These are phyloP conservation scores for Pythium sp. DNA, from an alignment of 352 stramenopile genomes.

Conservation along the genomic window DNA sequence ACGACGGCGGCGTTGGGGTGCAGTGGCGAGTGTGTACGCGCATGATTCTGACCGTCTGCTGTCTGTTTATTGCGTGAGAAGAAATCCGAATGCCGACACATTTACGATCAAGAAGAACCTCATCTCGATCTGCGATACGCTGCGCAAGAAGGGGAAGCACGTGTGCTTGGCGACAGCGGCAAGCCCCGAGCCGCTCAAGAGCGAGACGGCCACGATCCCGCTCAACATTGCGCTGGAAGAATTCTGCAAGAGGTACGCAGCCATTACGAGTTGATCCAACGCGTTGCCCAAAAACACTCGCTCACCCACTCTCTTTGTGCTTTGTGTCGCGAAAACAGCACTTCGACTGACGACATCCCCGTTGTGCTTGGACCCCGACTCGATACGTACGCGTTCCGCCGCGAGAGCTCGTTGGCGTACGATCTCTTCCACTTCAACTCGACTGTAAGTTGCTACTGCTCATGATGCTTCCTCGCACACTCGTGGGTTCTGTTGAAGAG, in stretches of 20 bases:
- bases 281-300: neutral
- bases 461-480: neutral
- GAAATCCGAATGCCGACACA: slow-evolving; percentile 25
- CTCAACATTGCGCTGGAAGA: slow-evolving; percentile 71
- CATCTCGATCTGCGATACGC: slow-evolving; percentile 66
- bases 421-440: slow-evolving; percentile 85
- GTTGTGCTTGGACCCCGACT: slow-evolving; percentile 74
- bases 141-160: slow-evolving; percentile 81
- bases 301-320: neutral
- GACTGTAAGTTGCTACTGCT: slow-evolving; percentile 35
- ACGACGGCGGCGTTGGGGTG: neutral
- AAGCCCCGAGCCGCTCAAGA: slow-evolving; percentile 37
- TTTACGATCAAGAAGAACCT: slow-evolving; percentile 57
- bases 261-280: neutral
- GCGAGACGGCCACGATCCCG: slow-evolving; percentile 29
- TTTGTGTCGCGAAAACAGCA: slow-evolving; percentile 30
- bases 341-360: slow-evolving; percentile 52
- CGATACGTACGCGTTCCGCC: slow-evolving; percentile 69
- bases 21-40: neutral
- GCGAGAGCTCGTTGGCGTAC: slow-evolving; percentile 51
- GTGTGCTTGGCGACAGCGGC: slow-evolving; percentile 69
- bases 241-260: slow-evolving; percentile 65
- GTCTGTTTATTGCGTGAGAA: neutral
- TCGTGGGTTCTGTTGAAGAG: neutral
- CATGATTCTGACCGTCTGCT: neutral